Evolutionary conservation across 139 green algal genomes (phyloP), one percentile per base, ranked within the genome.

Genomic region (Pseudopediastrum boryanum): DNA sequence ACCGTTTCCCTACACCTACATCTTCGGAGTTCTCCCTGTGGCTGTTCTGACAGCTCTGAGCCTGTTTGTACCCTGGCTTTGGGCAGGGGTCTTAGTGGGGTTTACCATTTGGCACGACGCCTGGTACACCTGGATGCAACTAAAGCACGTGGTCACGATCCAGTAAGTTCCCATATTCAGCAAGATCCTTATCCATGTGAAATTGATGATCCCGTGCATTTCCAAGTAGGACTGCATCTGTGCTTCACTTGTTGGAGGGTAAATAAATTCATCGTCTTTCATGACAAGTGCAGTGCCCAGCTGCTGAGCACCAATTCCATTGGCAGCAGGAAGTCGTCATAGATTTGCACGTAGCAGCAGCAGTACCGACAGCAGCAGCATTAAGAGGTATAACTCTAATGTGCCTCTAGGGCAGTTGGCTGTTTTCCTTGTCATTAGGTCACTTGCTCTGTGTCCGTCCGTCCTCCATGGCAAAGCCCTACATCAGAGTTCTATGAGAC

Each of bases 21-120:
- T 70, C 2, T 39, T 5, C 2, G 51, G 23, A 1, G 27, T 78
- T 27, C 54, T 78, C 39, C 71, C 71, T n/a, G 71, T 70, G 23
- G 38, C 54, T 35, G 50, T 77, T 48, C 69, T 65, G 50, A 33
- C 56, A 5, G 48, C 42, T 33, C 29, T 36, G 12, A 35, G 31
- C 61, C 25, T 56, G 41, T 38, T 36, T 10, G 38, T 50, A 1
- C 50, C 71, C 0, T 56, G 36, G 71, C 54, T 78, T 39, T 78
- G 68, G 21, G 36, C 13, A 33, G 56, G 13, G 19, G 21, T 78
- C 41, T 31, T 78, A 41, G 44, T 78, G 59, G 10, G 41, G 19
- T 70, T 38, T 56, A 78, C 56, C 2, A 19, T 58, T 5, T 69
- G 16, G 35, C 64, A 70, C 12, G 71, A 78, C 16, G 71, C 71